A percentile compares a stretch with the other conserved stretches of the same genome.
Evolutionary conservation across 768 basidiomycete species (phyloP).

Genomic region (Naganishia vishniacii): DNA sequence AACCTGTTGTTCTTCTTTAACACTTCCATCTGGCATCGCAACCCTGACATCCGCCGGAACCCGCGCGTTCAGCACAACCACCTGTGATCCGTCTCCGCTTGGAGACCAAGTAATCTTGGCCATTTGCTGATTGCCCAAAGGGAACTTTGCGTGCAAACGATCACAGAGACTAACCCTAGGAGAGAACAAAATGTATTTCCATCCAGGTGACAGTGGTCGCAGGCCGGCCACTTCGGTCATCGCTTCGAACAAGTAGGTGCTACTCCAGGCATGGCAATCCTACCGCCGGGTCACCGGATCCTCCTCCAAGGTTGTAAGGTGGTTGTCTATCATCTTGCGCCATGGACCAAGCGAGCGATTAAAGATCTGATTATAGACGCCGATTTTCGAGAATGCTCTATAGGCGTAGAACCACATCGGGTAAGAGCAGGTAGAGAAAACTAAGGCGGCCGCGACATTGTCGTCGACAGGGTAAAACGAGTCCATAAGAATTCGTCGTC

Average conservation of each 20-base stretch:
- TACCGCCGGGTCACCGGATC: conserved; percentile 34
- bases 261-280: conserved; percentile 38
- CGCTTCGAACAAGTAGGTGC: conserved; percentile 33
- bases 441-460: not conserved
- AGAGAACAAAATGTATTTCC: not conserved
- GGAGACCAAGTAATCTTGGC: not conserved
- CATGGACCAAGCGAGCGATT: conserved; percentile 24
- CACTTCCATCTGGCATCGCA: not conserved
- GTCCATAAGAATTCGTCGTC: conserved; percentile 8
- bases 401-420: conserved; percentile 38
- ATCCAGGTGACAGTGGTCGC: conserved; percentile 29
- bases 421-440: conserved; percentile 30
- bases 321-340: conserved; percentile 31
- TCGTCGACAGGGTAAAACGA: conserved; percentile 1
- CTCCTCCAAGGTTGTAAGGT: conserved; percentile 36
- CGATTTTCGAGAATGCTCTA: conserved; percentile 31
- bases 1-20: conserved; percentile 1
- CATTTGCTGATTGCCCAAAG: not conserved
- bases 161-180: not conserved
- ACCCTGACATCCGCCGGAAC: not conserved
- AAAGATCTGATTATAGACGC: conserved; percentile 30
- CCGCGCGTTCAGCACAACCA: not conserved
- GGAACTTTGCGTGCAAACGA: conserved; percentile 10
- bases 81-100: not conserved
- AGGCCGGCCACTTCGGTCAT: conserved; percentile 34